Conservation (phyloP, 257 asterid species). For the Marsdenia floribunda region DNA sequence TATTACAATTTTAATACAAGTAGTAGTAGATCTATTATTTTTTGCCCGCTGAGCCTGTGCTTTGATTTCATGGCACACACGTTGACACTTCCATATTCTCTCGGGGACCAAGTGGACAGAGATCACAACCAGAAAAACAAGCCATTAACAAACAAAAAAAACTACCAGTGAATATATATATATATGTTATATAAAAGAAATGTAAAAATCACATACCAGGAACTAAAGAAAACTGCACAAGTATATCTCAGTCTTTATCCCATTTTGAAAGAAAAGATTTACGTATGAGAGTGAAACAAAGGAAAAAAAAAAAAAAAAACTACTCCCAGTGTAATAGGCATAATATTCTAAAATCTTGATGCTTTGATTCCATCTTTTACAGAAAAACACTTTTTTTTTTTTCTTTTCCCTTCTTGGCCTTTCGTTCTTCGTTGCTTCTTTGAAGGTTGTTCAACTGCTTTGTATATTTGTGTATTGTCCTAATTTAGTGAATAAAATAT, state of each 20-base stretch:
- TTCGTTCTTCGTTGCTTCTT: constrained; percentile 18
- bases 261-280: neutral
- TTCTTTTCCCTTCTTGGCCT: constrained; percentile 6
- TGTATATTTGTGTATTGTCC: constrained; percentile 9
- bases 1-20: neutral
- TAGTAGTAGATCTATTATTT: neutral
- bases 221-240: neutral
- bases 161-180: neutral
- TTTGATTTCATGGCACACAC: constrained; percentile 17
- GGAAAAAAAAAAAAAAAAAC: constrained; percentile 1
- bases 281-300: no score
- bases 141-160: neutral
- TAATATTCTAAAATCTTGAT: constrained; percentile 24
- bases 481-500: constrained; percentile 19
- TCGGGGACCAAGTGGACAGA: constrained; percentile 11
- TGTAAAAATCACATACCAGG: constrained; percentile 3
- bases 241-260: constrained; percentile 2
- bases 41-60: neutral
- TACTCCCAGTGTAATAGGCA: constrained; percentile 13
- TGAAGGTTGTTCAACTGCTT: constrained; percentile 35
- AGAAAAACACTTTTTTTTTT: constrained; percentile 14
- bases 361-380: constrained; percentile 29
- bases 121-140: constrained; percentile 8
- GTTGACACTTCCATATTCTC: constrained; percentile 12
- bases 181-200: neutral